Evolutionary conservation across 2,329 filamentous ascomycete genomes (phyloP), one percentile per base, ranked within the genome.

Genomic region (Dactylella cylindrospora): DNA sequence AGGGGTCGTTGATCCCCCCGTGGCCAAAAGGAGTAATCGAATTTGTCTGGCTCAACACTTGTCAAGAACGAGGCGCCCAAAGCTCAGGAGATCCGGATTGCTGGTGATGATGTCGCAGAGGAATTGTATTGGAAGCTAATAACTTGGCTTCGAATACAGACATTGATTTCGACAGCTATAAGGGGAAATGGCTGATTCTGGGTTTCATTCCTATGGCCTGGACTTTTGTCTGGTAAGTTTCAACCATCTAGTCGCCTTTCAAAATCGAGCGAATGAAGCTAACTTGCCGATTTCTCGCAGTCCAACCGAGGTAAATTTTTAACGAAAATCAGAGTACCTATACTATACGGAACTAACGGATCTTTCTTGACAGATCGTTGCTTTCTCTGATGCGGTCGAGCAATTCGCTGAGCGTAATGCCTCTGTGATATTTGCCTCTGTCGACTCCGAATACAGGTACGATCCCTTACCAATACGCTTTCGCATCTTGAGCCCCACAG

Each of bases 201-300:
- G 78, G 81, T 66, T 84, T 84, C 76, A 81, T 84, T 72, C 82
- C 82, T 54, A 81, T 83, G 74, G 82, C 83, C 68, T 85, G 82
- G 77, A 84, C 81, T 67, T 84, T 84, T 67, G 81, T 84, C 70
- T 84, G 82, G 68, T 69, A 55, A 29, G 62, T 55, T 32, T 43
- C 31, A n/a, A n/a, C n/a, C 32, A 7, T 13, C 5, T 5, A 6
- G 22, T 19, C 13, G 17, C 8, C 10, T 8, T 4, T 19, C 13
- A 17, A 38, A 9, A 36, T 22, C 3, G 25, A 7, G 23, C 8
- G 12, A 20, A 13, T 39, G 3, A 20, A 38, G 28, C 39, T 25
- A 28, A 55, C 39, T 29, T 46, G 32, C 13, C 25, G 19, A n/a
- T 49, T 36, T 29, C 43, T 28, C 10, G 9, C 19, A 43, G 19